Percentiles rank a stretch among this genome's conserved stretches.
These are phyloP conservation scores for Exophiala xenobiotica DNA, from an alignment of 2,329 filamentous ascomycete genomes.

Conservation along the genomic window DNA sequence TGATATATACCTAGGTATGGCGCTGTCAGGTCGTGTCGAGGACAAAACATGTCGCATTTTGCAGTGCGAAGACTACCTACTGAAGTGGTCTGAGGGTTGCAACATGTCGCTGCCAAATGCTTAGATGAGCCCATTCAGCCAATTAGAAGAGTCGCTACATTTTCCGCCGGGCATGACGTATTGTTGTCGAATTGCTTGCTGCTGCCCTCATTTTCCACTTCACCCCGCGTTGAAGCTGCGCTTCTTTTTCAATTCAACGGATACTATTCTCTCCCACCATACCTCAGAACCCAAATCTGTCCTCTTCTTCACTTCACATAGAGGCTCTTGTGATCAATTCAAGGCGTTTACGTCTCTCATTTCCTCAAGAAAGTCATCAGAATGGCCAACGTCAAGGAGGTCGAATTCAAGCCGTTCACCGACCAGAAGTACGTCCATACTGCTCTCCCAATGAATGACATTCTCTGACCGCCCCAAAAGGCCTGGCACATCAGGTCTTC, in stretches of 20 bases:
- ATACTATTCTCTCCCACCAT: neutral
- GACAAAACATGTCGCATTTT: too few relatives aligned
- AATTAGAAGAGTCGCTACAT: neutral
- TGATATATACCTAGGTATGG: too few relatives aligned
- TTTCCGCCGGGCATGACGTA: neutral
- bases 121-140: neutral
- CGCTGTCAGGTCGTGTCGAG: too few relatives aligned
- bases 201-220: too few relatives aligned
- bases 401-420: slow-evolving; percentile 79
- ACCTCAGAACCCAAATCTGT: neutral
- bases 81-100: neutral
- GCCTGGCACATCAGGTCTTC: slow-evolving; percentile 78
- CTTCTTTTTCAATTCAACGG: neutral
- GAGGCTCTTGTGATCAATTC: neutral
- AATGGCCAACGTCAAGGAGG: slow-evolving; percentile 58
- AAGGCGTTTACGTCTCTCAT: neutral
- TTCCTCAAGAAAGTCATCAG: neutral
- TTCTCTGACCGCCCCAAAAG: slow-evolving; percentile 27
- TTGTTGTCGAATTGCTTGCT: too few relatives aligned
- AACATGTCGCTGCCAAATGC: neutral
- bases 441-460: slow-evolving; percentile 10
- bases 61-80: neutral
- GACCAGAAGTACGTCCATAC: slow-evolving; percentile 89
- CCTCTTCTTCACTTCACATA: neutral
- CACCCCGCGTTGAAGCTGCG: neutral